Percentiles rank a stretch among this genome's conserved stretches.
Evolutionary conservation across 208 protist species (phyloP).

Genomic region (Crithidia bombi): DNA sequence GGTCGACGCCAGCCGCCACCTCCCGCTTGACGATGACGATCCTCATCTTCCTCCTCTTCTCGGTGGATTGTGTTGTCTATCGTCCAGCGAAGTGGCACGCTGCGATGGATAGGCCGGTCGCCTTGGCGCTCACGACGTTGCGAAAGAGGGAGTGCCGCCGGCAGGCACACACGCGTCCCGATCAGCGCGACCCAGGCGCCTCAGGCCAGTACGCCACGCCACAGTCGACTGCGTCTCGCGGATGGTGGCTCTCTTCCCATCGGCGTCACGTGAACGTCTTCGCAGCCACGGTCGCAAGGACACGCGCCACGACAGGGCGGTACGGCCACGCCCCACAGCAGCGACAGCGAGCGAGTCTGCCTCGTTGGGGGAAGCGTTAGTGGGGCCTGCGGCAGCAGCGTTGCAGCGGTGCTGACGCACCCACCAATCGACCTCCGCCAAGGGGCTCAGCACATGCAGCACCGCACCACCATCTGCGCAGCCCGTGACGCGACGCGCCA

Average conservation of each 20-base stretch:
- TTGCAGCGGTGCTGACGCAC: background rate
- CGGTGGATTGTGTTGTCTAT: too few species aligned
- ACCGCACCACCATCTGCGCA: background rate
- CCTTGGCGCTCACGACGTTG: background rate
- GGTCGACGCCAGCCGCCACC: background rate
- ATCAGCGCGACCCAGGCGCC: slow-evolving; percentile 18
- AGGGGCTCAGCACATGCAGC: slow-evolving; percentile 19
- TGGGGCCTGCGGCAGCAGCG: background rate
- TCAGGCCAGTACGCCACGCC: slow-evolving; percentile 24
- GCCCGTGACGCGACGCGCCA: background rate
- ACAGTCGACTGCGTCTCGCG: background rate
- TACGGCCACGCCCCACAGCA: too few species aligned
- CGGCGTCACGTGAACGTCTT: too few species aligned
- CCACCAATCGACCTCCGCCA: slow-evolving; percentile 37
- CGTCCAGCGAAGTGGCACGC: too few species aligned
- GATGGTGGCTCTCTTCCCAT: too few species aligned
- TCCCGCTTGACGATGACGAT: background rate
- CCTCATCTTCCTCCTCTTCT: background rate
- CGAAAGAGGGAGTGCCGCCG: slow-evolving; percentile 16
- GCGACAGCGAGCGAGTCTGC: too few species aligned
- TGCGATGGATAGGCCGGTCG: background rate
- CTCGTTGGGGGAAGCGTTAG: background rate
- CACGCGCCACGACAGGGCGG: too few species aligned
- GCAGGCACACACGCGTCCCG: slow-evolving; percentile 4
- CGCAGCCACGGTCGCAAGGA: too few species aligned